Percentiles rank a stretch among this genome's conserved stretches.
Evolutionary conservation across 1,284 basidiomycete species (phyloP).

Genomic region (Ustilago trichophora): DNA sequence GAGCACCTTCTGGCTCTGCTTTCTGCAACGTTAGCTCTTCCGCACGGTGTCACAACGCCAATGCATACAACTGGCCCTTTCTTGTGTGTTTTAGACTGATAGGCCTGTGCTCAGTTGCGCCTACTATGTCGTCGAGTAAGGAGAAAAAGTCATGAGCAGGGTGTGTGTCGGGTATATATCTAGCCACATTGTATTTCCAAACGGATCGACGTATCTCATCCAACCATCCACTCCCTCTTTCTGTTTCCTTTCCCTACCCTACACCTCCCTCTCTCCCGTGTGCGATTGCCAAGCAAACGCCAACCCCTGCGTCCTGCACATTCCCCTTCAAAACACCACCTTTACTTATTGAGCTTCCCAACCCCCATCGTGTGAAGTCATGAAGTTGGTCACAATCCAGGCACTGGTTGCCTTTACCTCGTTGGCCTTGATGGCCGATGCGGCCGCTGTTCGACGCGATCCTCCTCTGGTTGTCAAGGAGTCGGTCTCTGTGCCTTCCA

Average conservation of each 20-base stretch:
- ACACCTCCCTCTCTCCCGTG: neutral
- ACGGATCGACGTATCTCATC: constrained; percentile 19
- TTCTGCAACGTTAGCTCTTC: too few species aligned
- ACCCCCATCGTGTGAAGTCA: constrained; percentile 1
- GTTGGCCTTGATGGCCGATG: constrained; percentile 40
- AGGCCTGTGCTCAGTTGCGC: too few species aligned
- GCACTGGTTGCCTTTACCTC: constrained; percentile 42
- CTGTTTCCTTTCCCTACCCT: neutral
- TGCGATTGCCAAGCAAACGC: neutral
- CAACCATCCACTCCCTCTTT: constrained; percentile 1
- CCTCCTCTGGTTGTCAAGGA: constrained; percentile 39
- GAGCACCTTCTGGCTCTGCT: too few species aligned
- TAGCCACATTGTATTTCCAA: neutral
- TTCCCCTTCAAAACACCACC: too few species aligned
- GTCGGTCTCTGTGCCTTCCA: constrained; percentile 29
- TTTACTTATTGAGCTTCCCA: too few species aligned
- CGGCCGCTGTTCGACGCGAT: constrained; percentile 23
- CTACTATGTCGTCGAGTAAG: too few species aligned
- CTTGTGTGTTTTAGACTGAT: too few species aligned
- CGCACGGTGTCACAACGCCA: too few species aligned
- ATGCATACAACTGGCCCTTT: too few species aligned
- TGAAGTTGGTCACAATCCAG: constrained; percentile 36
- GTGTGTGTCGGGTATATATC: constrained; percentile 19
- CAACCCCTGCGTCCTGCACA: neutral
- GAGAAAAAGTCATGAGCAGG: too few species aligned